Evolutionary conservation across 2,329 filamentous ascomycete genomes (phyloP), one percentile per base, ranked within the genome.

Genomic region (Fusarium phyllophilum): DNA sequence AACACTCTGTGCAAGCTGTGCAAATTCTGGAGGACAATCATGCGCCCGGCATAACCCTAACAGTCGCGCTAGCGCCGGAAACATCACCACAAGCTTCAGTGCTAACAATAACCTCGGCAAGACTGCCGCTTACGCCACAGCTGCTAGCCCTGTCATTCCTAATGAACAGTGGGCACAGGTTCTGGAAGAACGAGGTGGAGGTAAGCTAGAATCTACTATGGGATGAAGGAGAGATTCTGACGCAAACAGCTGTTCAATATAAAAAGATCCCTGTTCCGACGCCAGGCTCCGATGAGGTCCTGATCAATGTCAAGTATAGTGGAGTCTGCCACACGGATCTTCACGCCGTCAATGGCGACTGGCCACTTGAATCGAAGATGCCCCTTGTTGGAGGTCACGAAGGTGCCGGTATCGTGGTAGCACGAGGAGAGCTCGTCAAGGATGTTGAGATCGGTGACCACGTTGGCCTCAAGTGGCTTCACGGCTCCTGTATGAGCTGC

Each of bases 101-200:
- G 26, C 51, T 31, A 54, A 24, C 51, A 75, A 22, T 41, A 75
- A 59, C 36, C 36, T 52, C 3, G 45, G 48, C 41, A 77, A 77
- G 51, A 22, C 64, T 20, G 70, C 76, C 7, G 52, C 74, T 26
- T 77, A 78, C 20, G 74, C 75, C 22, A 78, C 76, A 24, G 42
- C 74, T 31, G 66, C 74, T 29, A 64, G 45, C 3, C 66, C 75
- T 10, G 31, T 88, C 57, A 88, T 97, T 78, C 95, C 95, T 59
- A 90, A 87, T 38, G 91, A 91, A 83, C 95, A 97, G 86, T 96
- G 92, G 94, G 95, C 95, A 44, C 93, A 96, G 83, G 93, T 97
- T 75, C 86, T 95, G 76, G 93, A 97, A 82, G 88, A 93, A 85
- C 90, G 87, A 64, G 94, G 93, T 70, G 91, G 90, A 54, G 87